These are phyloP conservation scores for Ceratorhiza oryzae-sativae DNA, from an alignment of 1,284 basidiomycete species.

Conservation along the genomic window DNA sequence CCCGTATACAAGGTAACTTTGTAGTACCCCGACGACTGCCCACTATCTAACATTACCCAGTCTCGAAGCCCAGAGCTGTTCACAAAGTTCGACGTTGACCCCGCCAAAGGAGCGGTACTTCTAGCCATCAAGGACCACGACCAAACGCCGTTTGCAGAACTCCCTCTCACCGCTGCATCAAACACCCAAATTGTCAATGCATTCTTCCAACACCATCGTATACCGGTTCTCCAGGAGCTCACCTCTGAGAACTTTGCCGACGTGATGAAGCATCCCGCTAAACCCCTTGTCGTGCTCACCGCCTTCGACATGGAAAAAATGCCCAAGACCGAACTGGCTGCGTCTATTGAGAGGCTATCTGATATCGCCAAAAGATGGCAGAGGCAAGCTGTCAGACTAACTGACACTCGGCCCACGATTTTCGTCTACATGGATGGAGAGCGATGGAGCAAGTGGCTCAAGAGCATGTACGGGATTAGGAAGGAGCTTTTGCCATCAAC, in stretches of 20 bases:
- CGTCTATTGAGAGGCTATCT: conserved; percentile 58
- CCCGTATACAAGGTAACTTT: conserved; percentile 60
- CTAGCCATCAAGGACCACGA: conserved; percentile 63
- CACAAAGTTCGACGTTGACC: conserved; percentile 60
- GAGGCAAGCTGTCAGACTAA: conserved; percentile 7
- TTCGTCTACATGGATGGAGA: conserved; percentile 87
- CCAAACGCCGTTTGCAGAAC: conserved; percentile 45
- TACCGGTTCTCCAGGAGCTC: conserved; percentile 75
- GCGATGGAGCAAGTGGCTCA: conserved; percentile 84
- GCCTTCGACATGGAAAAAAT: conserved; percentile 47
- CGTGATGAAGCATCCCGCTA: conserved; percentile 76
- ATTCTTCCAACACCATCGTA: conserved; percentile 72
- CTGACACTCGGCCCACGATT: conserved; percentile 57
- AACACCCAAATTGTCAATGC: conserved; percentile 45
- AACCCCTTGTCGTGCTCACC: conserved; percentile 79
- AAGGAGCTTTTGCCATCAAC: conserved; percentile 61
- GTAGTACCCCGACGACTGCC: conserved; percentile 52
- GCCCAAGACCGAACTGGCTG: conserved; percentile 51
- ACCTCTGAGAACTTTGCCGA: conserved; percentile 76
- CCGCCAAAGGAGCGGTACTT: conserved; percentile 61
- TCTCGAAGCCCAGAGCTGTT: conserved; percentile 57
- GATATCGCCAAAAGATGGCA: conserved; percentile 56
- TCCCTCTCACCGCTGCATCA: conserved; percentile 45
- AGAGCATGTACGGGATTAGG: conserved; percentile 81
- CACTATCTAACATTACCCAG: conserved; percentile 43